phyloP scores from a whole-genome alignment of 768 basidiomycete genomes.

The Paxillus rubicundulus region DNA sequence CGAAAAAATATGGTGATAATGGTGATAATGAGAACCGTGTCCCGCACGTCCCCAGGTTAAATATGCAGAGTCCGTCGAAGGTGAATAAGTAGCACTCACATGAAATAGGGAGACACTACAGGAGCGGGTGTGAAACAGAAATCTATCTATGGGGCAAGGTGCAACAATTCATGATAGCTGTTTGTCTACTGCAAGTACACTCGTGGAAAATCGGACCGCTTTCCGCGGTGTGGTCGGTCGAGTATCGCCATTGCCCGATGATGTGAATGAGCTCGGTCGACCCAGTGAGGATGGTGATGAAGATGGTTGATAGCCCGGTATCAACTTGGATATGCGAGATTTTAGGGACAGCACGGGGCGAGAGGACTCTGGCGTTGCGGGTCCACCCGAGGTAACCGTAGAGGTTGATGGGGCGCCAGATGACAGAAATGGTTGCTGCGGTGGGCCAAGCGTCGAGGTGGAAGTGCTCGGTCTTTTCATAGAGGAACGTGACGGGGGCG shows the following conservation, averaged over 20 bases:
- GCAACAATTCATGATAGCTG: slow-evolving; percentile 12
- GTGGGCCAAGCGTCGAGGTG: slow-evolving; percentile 18
- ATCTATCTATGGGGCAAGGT: background rate
- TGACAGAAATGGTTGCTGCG: slow-evolving; percentile 15
- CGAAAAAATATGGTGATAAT: slow-evolving; percentile 22
- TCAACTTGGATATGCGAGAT: slow-evolving; percentile 51
- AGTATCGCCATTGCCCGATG: slow-evolving; percentile 33
- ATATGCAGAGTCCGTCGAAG: slow-evolving; percentile 12
- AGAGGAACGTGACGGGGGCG: slow-evolving; percentile 62
- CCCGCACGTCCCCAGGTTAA: slow-evolving; percentile 15
- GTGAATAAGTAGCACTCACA: slow-evolving; percentile 13
- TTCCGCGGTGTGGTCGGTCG: slow-evolving; percentile 51
- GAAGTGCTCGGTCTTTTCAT: slow-evolving; percentile 51
- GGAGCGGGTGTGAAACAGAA: slow-evolving; percentile 1
- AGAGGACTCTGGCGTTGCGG: slow-evolving; percentile 22
- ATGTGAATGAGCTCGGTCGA: slow-evolving; percentile 30
- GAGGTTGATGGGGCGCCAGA: slow-evolving; percentile 28
- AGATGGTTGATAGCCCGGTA: slow-evolving; percentile 42
- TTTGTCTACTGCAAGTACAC: slow-evolving; percentile 33
- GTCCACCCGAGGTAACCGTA: slow-evolving; percentile 35
- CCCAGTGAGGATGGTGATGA: slow-evolving; percentile 35
- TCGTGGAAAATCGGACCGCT: slow-evolving; percentile 59
- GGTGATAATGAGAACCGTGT: slow-evolving; percentile 15
- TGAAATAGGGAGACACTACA: background rate
- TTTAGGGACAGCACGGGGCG: slow-evolving; percentile 41